Evolutionary conservation across 768 basidiomycete genomes (phyloP), one percentile per base, ranked within the genome.

Genomic region (Daedalea quercina): DNA sequence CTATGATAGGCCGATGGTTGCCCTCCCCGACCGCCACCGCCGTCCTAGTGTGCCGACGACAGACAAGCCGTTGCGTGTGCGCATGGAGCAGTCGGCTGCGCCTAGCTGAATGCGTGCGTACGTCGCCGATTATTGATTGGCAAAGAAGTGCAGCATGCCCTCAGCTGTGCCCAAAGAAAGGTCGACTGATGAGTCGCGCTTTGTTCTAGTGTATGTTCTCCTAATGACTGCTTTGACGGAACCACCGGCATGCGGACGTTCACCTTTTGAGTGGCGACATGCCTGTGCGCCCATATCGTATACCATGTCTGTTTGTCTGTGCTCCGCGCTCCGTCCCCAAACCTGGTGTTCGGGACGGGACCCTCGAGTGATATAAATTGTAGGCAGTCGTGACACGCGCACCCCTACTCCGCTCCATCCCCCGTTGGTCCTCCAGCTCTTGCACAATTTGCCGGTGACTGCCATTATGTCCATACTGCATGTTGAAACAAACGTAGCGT

Each of bases 1-100:
- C 8, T 15, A 24, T 4, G 20, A 34, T 24, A 24, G 51, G 7
- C 51, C 43, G 13, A 46, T 46, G 20, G 51, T 45, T 8, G 20
- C 24, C 20, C 23, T 52, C 17, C 44, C 51, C 9, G 44, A 46
- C n/a, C 43, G 51, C 20, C 26, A 33, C 20, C 51, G 51, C 33
- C 34, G 51, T 2, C 11, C 37, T 43, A 52, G 51, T 23, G 17
- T 8, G 9, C 51, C 51, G 19, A 45, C 43, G 19, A 8, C 24
- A 19, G 50, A 40, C 34, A 3, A 4, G 23, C 23, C 46, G 34
- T n/a, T 7, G 48, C 48, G 28, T 4, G 46, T 3, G 12, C 46
- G 46, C n/a, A 33, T 22, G 20, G 48, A 35, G 15, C 19, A 35
- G 20, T 19, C 48, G 8, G 48, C 28, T 17, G 46, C 48, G 6